Conservation (phyloP, 306 rosid genomes). For the Hylodesmum podocarpum region DNA sequence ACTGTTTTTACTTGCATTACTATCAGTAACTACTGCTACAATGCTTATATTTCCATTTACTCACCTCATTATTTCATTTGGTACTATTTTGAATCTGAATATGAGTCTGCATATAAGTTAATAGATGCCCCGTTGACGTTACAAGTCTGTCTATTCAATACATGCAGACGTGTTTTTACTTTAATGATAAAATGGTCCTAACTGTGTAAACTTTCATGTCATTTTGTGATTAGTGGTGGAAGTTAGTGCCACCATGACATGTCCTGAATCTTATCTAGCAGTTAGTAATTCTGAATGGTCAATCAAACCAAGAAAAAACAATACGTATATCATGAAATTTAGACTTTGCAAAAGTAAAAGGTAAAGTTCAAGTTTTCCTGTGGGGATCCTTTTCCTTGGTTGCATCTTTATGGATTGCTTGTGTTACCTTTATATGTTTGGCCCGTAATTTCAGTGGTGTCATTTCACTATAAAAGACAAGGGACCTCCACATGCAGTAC, state of each 20-base stretch:
- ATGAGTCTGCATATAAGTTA: background rate
- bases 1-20: background rate
- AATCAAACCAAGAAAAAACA: slow-evolving; percentile 1
- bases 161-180: slow-evolving; percentile 9
- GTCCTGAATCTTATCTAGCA: slow-evolving; percentile 17
- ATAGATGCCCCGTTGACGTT: slow-evolving; percentile 2
- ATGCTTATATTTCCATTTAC: background rate
- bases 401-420: slow-evolving; percentile 34
- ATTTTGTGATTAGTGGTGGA: background rate
- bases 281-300: slow-evolving; percentile 19
- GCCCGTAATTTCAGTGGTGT: slow-evolving; percentile 38
- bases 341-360: slow-evolving; percentile 20
- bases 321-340: background rate
- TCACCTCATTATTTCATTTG: background rate
- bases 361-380: slow-evolving; percentile 22
- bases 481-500: slow-evolving; percentile 17
- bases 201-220: slow-evolving; percentile 9
- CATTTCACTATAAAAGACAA: slow-evolving; percentile 36
- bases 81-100: background rate
- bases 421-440: slow-evolving; percentile 17
- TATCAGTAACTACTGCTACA: background rate
- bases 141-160: background rate
- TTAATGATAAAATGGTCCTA: background rate
- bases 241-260: slow-evolving; percentile 2
- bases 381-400: slow-evolving; percentile 32